Conservation (phyloP, 2,329 filamentous ascomycete genomes). For the Triangularia verruculosa region DNA sequence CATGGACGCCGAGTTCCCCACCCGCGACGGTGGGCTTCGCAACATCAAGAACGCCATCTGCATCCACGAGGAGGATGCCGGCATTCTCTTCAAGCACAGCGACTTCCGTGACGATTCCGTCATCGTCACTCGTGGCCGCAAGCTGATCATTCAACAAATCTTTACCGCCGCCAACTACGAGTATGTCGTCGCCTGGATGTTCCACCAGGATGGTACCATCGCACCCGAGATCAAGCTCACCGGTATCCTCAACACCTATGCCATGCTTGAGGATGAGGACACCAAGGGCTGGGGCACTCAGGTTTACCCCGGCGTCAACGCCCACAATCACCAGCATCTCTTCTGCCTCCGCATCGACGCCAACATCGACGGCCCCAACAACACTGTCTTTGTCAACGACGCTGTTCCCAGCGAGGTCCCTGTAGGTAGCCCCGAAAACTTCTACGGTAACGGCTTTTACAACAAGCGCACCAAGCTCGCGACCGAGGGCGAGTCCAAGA, state of each 20-base stretch:
- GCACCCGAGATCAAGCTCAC: conserved; percentile 91
- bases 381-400: conserved; percentile 83
- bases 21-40: conserved; percentile 68
- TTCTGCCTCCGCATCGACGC: conserved; percentile 88
- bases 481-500: conserved; percentile 65
- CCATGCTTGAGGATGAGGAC: conserved; percentile 76
- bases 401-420: conserved; percentile 67
- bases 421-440: conserved; percentile 78
- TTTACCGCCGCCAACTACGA: conserved; percentile 97
- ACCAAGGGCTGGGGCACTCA: conserved; percentile 86
- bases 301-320: conserved; percentile 75
- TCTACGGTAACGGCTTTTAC: conserved; percentile 87
- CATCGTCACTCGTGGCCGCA: conserved; percentile 81
- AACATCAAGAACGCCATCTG: conserved; percentile 93
- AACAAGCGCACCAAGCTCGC: conserved; percentile 77
- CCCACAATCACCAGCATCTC: conserved; percentile 93
- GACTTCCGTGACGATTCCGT: conserved; percentile 89
- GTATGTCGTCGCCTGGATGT: conserved; percentile 78
- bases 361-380: conserved; percentile 80
- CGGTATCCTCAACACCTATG: conserved; percentile 88
- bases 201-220: conserved; percentile 88
- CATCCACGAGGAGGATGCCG: conserved; percentile 90
- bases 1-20: conserved; percentile 82
- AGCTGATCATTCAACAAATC: conserved; percentile 84
- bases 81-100: conserved; percentile 90